phyloP scores from a whole-genome alignment of 768 basidiomycete species.

The Serendipita sp. region DNA sequence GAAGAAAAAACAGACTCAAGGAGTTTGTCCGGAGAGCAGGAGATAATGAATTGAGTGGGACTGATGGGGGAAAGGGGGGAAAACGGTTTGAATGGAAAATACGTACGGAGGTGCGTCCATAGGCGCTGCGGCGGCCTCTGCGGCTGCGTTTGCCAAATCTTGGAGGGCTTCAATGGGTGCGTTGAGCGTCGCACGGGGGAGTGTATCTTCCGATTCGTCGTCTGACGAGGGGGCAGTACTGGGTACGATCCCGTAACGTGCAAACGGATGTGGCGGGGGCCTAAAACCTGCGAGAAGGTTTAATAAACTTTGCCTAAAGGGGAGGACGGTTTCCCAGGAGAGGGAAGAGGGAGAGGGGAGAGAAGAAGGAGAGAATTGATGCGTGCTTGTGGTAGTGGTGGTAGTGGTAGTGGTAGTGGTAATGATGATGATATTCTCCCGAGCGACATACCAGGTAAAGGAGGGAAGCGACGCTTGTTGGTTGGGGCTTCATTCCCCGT shows the following conservation, averaged over 20 bases:
- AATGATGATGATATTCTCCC: too few species aligned
- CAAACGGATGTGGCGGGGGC: slow-evolving; percentile 61
- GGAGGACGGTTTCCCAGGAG: too few species aligned
- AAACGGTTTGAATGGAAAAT: slow-evolving; percentile 4
- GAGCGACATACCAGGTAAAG: slow-evolving; percentile 33
- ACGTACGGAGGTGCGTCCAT: slow-evolving; percentile 6
- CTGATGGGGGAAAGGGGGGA: not conserved
- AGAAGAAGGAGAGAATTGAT: slow-evolving; percentile 41
- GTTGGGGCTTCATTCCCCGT: not conserved
- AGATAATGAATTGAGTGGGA: not conserved
- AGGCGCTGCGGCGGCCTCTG: slow-evolving; percentile 53
- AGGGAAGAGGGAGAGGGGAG: too few species aligned
- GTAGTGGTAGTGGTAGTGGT: too few species aligned
- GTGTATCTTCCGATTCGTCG: slow-evolving; percentile 79
- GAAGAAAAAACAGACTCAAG: not conserved
- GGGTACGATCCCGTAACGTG: slow-evolving; percentile 77
- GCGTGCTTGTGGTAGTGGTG: slow-evolving; percentile 42
- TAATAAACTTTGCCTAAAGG: too few species aligned
- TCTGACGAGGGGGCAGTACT: slow-evolving; percentile 74
- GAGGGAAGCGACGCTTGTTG: slow-evolving; percentile 45
- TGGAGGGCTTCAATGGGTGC: slow-evolving; percentile 91
- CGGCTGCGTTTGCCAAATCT: slow-evolving; percentile 86
- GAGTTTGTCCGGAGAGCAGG: not conserved
- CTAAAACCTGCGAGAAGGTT: not conserved
- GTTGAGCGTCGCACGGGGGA: slow-evolving; percentile 68